phyloP scores from a whole-genome alignment of 192 early-diverging fungal species.

The Spinellus fusiger region DNA sequence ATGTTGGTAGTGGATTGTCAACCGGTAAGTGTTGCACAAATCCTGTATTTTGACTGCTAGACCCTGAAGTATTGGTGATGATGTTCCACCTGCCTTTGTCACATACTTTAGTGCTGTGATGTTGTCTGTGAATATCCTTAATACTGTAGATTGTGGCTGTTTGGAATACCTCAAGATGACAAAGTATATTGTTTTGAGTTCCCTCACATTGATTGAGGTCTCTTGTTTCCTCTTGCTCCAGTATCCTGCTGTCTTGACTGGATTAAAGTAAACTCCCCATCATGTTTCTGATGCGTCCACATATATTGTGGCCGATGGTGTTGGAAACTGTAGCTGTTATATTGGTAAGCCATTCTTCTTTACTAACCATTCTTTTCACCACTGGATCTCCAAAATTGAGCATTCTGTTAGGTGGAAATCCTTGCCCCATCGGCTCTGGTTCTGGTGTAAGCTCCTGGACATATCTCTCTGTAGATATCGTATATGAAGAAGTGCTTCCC shows the following conservation, averaged over 20 bases:
- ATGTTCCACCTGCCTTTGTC: conserved; percentile 8
- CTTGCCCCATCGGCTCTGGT: not conserved
- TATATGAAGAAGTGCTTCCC: not conserved
- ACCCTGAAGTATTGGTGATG: not conserved
- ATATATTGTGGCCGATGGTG: not conserved
- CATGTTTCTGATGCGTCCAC: conserved; percentile 4
- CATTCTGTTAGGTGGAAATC: not conserved
- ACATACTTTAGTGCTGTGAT: conserved; percentile 1
- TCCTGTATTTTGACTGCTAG: conserved; percentile 5
- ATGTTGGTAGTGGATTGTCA: no score
- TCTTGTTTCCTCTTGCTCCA: no score
- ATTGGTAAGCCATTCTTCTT: no score
- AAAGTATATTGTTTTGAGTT: not conserved
- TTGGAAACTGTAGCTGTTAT: no score
- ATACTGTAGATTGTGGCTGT: not conserved
- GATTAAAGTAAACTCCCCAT: not conserved
- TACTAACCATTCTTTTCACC: no score
- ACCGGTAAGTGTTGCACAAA: not conserved
- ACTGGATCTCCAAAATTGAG: no score
- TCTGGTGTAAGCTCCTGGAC: not conserved
- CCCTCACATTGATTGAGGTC: no score
- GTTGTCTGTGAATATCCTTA: conserved; percentile 5
- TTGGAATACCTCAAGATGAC: not conserved
- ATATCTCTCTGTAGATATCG: conserved; percentile 5
- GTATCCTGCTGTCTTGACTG: not conserved